Base-by-base conservation (phyloP, 169 alveolate genomes). In the Eimeria necatrix region DNA sequence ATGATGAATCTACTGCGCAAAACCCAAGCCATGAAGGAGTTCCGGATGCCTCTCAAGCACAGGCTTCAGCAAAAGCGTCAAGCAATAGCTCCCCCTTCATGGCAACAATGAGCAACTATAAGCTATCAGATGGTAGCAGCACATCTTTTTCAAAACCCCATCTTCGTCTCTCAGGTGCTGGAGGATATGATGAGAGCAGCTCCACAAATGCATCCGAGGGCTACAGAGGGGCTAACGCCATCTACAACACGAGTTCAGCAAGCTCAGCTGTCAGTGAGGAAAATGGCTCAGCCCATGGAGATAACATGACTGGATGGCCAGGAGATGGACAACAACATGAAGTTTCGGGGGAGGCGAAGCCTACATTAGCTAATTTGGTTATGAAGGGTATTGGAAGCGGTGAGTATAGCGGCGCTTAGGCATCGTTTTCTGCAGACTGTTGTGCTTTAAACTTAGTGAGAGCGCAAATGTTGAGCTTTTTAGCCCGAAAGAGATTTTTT, bases 371-470 rank as follows among this genome's bases (percentile, higher is more conserved):
- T 41, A 60, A 80, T 10, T 68, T 80, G 20, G 89, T 80, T 4
- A 80, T 61, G 22, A 51, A 24, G 51, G 89, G 89, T 8, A n/a
- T 80, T 52, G 89, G 89, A 6, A 49, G 70, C 46, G 89, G 89
- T 80, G 73, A 52, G 89, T 80, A 12, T 22, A n/a, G 51, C 20
- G 3, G 73, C 51, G 89, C 61, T 74, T 48, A 26, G 49, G 59
- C 85, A 26, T 59, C 68, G 0, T 59, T 14, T 53, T 20, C n/a
- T 46, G 41, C 32, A 32, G 41, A 32, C 41, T 32, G 41, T 32
- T 59, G 70, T n/a, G n/a, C 70, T 59, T 59, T 59, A n/a, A 59
- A 16, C n/a, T n/a, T 59, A 16, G 6, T 59, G 12, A 59, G 70
- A n/a, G n/a, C n/a, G 0, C 70, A 59, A 59, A 59, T 16, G 70